Conservation (phyloP, 345 rosid genomes). For the Cardamine chenopodiifolia region DNA sequence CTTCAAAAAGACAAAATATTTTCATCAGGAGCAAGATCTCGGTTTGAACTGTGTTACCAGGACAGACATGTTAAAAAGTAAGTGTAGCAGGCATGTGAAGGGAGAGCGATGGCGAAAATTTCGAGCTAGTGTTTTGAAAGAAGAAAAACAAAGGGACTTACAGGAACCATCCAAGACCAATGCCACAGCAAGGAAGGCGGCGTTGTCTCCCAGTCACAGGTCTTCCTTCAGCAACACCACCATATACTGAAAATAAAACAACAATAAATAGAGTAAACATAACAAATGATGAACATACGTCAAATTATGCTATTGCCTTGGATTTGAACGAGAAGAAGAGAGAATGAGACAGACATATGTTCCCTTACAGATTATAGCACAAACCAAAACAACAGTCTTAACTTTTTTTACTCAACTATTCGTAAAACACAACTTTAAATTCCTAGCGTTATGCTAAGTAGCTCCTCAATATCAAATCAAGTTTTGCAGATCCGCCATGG, state of each 20-base stretch:
- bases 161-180: conserved; percentile 90
- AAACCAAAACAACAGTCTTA: not conserved
- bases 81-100: conserved; percentile 4
- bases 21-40: conserved; percentile 1
- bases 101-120: not conserved
- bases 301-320: conserved; percentile 10
- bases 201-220: conserved; percentile 69
- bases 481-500: not conserved
- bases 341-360: not conserved
- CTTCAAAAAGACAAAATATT: conserved; percentile 43
- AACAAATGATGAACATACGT: conserved; percentile 1
- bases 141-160: conserved; percentile 45
- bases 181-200: conserved; percentile 88
- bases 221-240: conserved; percentile 84
- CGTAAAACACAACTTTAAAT: not conserved
- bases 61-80: conserved; percentile 1
- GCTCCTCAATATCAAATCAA: not conserved
- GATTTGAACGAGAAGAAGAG: not conserved
- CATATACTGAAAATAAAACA: conserved; percentile 56
- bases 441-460: not conserved
- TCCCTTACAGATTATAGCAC: not conserved
- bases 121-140: not conserved
- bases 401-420: not conserved
- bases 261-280: not conserved
- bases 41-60: not conserved